phyloP scores from a whole-genome alignment of 441 rosid species.

The Cnidoscolus chayamansa region DNA sequence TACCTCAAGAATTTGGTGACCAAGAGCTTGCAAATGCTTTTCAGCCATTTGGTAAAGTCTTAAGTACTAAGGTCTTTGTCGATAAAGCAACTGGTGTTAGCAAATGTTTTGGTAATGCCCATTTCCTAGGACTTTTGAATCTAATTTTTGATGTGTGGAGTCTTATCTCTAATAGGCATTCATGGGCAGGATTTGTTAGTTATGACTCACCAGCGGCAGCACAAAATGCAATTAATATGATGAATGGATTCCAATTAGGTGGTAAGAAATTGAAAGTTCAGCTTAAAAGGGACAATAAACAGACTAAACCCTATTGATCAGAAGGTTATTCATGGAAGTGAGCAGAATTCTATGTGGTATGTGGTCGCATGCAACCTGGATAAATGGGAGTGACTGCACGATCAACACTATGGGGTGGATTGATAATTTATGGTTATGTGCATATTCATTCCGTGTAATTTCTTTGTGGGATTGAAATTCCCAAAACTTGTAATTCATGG shows the following conservation, averaged over 20 bases:
- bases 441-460: constrained; percentile 50
- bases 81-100: constrained; percentile 96
- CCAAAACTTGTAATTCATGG: constrained; percentile 66
- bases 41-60: constrained; percentile 73
- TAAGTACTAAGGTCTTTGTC: constrained; percentile 87
- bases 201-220: constrained; percentile 81
- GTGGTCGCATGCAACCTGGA: constrained; percentile 40
- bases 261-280: constrained; percentile 98
- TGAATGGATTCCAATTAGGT: constrained; percentile 90
- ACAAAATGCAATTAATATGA: constrained; percentile 71
- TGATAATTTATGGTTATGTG: constrained; percentile 30
- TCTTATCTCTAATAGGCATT: constrained; percentile 3
- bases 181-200: constrained; percentile 87
- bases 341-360: constrained; percentile 39
- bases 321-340: constrained; percentile 43
- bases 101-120: constrained; percentile 87
- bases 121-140: constrained; percentile 1
- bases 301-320: constrained; percentile 61
- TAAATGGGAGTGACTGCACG: constrained; percentile 44
- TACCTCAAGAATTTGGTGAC: constrained; percentile 95
- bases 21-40: constrained; percentile 84
- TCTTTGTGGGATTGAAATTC: constrained; percentile 47
- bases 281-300: constrained; percentile 94
- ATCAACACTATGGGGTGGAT: constrained; percentile 43
- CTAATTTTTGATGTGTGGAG: background rate